Conservation (phyloP, 768 basidiomycete genomes). For the Candolleomyces aberdarensis region DNA sequence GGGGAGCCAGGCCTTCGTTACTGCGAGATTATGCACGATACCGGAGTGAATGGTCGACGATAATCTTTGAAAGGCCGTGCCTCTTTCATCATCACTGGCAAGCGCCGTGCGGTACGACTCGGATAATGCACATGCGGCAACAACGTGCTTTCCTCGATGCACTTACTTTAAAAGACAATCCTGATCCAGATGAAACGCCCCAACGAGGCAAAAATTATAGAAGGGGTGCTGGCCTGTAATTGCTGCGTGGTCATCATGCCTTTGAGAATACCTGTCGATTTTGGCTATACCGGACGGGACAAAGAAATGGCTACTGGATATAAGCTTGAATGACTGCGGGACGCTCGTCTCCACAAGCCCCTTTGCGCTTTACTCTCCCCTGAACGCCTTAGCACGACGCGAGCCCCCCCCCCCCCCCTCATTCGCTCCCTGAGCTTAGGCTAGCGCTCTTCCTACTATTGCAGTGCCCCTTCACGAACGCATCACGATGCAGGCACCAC, state of each 20-base stretch:
- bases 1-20: neutral
- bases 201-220: neutral
- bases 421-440: too few species aligned
- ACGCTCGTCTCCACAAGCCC: neutral
- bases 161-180: constrained; percentile 2
- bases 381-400: neutral
- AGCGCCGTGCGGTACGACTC: too few species aligned
- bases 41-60: neutral
- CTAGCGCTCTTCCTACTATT: neutral
- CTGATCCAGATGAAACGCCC: neutral
- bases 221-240: neutral
- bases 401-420: too few species aligned
- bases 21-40: neutral
- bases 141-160: constrained; percentile 19
- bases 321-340: neutral
- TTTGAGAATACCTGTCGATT: neutral
- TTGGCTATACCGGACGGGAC: constrained; percentile 1
- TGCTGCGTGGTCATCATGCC: constrained; percentile 3
- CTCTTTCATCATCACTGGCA: too few species aligned
- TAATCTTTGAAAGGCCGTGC: too few species aligned
- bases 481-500: constrained; percentile 1
- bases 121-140: neutral
- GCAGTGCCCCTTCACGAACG: neutral
- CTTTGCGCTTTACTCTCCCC: neutral
- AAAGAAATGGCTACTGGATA: neutral